phyloP scores from a whole-genome alignment of 805 yeast genomes.

The Kodamaea neixiangensis region DNA sequence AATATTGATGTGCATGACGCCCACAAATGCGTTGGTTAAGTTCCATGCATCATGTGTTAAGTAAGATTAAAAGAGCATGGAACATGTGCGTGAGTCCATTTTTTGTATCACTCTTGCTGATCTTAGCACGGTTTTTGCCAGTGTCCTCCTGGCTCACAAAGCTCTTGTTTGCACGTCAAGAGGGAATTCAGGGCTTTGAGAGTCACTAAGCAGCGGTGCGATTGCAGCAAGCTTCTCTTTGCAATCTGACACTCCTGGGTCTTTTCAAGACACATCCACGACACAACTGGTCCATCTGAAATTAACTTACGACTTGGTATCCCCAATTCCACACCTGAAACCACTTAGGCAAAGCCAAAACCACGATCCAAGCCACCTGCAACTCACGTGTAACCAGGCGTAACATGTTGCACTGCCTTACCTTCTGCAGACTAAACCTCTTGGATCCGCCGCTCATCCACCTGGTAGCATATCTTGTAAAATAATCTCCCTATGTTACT shows the following conservation, averaged over 20 bases:
- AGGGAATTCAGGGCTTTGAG: not conserved
- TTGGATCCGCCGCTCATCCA: not conserved
- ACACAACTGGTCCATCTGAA: not conserved
- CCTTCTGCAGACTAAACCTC: not conserved
- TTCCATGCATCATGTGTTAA: not conserved
- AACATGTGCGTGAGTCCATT: not conserved
- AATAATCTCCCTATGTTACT: not conserved
- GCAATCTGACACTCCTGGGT: not conserved
- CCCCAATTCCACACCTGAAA: not conserved
- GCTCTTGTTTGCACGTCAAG: not conserved
- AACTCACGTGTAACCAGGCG: not conserved
- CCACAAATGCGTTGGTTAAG: not conserved
- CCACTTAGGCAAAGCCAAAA: not conserved
- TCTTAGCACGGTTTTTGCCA: too few relatives aligned
- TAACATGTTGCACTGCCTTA: not conserved
- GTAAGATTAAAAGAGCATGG: not conserved
- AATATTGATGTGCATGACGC: not conserved
- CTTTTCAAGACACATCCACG: not conserved
- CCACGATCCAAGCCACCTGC: not conserved
- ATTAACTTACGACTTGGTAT: not conserved
- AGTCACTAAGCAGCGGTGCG: too few relatives aligned
- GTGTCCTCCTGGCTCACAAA: not conserved
- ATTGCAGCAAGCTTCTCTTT: not conserved
- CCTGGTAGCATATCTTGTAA: not conserved
- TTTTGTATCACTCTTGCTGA: not conserved